These are phyloP conservation scores for Trypanosoma scelopori DNA, from an alignment of 208 protist genomes.

Conservation along the genomic window DNA sequence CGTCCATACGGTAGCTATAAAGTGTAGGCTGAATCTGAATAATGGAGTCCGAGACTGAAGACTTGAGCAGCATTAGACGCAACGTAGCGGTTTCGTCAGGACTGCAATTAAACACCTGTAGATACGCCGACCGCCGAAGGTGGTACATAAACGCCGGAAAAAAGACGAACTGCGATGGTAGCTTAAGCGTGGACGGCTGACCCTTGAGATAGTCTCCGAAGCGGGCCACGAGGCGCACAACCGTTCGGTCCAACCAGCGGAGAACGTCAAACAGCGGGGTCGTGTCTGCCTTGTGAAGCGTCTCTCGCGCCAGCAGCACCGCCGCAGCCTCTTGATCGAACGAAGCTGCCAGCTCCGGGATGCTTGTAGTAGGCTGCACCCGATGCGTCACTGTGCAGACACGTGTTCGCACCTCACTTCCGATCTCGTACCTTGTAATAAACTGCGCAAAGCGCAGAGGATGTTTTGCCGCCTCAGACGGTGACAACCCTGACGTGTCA, in stretches of 20 bases:
- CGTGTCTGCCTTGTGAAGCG: slow-evolving; percentile 95
- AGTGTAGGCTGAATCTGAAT: slow-evolving; percentile 99
- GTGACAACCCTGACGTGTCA: slow-evolving; percentile 84
- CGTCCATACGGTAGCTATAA: slow-evolving; percentile 95
- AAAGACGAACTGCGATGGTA: slow-evolving; percentile 93
- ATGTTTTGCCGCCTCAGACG: slow-evolving; percentile 29
- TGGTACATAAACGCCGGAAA: slow-evolving; percentile 99
- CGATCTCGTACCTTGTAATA: slow-evolving; percentile 95
- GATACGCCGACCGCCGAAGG: slow-evolving; percentile 95
- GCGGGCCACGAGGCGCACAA: slow-evolving; percentile 97
- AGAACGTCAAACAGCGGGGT: slow-evolving; percentile 97
- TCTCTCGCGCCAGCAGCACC: slow-evolving; percentile 96
- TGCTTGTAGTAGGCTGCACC: slow-evolving; percentile 47
- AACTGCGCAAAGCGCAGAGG: slow-evolving; percentile 91
- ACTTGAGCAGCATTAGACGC: slow-evolving; percentile 94
- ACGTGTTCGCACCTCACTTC: slow-evolving; percentile 72
- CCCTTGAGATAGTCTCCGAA: slow-evolving; percentile 95
- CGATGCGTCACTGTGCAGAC: slow-evolving; percentile 86
- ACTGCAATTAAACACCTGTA: slow-evolving; percentile 97
- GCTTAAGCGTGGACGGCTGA: slow-evolving; percentile 86
- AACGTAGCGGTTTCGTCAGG: slow-evolving; percentile 99
- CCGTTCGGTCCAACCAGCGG: slow-evolving; percentile 97
- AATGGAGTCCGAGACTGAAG: slow-evolving; percentile 93
- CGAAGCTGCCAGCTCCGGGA: slow-evolving; percentile 63
- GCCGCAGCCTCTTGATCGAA: slow-evolving; percentile 99